phyloP scores from a whole-genome alignment of 805 yeast species.

The Wickerhamiella qilinensis region DNA sequence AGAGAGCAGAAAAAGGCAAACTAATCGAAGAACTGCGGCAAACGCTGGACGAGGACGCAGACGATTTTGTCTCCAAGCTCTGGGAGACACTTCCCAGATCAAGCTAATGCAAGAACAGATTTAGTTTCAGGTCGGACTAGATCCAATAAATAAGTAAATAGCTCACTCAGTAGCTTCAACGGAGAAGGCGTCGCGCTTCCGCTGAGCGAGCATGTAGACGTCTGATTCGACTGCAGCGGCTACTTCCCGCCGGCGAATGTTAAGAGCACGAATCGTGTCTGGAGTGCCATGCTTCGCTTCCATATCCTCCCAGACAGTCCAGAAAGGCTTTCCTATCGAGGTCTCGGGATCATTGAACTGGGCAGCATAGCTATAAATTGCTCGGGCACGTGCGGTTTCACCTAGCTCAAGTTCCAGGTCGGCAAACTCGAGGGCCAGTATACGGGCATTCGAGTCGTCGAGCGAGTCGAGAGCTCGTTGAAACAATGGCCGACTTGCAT shows the following conservation, averaged over 20 bases:
- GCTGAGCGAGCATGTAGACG: slow-evolving; percentile 14
- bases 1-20: slow-evolving; percentile 14
- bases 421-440: slow-evolving; percentile 35
- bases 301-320: slow-evolving; percentile 61
- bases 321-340: slow-evolving; percentile 21
- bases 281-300: slow-evolving; percentile 62
- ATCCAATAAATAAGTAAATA: no score
- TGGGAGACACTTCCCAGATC: background rate
- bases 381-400: slow-evolving; percentile 47
- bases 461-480: slow-evolving; percentile 35
- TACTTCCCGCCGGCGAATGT: slow-evolving; percentile 38
- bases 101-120: no score
- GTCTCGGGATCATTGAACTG: slow-evolving; percentile 25
- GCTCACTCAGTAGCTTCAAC: background rate
- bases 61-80: background rate
- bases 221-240: slow-evolving; percentile 17
- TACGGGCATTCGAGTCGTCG: slow-evolving; percentile 27
- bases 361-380: slow-evolving; percentile 40
- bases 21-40: slow-evolving; percentile 18
- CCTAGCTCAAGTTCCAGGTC: slow-evolving; percentile 34
- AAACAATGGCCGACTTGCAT: slow-evolving; percentile 31
- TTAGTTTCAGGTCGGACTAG: no score
- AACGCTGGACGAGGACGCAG: slow-evolving; percentile 31
- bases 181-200: background rate
- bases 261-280: slow-evolving; percentile 56